phyloP scores from a whole-genome alignment of 176 grass and related monocot genomes.

The Luzula sylvatica region DNA sequence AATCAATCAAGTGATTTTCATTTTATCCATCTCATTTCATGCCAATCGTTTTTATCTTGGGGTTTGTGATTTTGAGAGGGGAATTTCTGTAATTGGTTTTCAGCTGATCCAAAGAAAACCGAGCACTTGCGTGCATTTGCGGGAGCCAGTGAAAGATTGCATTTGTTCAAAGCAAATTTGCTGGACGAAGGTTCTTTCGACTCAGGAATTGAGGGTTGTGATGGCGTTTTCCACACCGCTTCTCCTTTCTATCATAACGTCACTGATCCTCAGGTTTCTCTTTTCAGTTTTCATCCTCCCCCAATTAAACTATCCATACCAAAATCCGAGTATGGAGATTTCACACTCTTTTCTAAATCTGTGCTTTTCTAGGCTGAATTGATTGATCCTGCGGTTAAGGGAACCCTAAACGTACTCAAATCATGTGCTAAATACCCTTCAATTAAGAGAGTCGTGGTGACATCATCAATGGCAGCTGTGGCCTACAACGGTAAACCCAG shows the following conservation, averaged over 20 bases:
- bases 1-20: background rate
- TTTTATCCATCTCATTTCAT: no score
- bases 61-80: background rate
- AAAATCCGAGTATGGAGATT: no score
- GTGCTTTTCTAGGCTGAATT: constrained; percentile 8
- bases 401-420: constrained; percentile 28
- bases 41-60: no score
- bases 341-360: no score
- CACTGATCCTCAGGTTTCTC: constrained; percentile 21
- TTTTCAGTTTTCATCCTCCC: background rate
- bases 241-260: constrained; percentile 7
- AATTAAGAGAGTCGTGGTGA: constrained; percentile 24
- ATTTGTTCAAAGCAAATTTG: constrained; percentile 22
- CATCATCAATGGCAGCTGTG: constrained; percentile 33
- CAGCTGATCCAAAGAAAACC: constrained; percentile 27
- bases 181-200: constrained; percentile 23
- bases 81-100: constrained; percentile 2
- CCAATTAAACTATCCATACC: background rate
- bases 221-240: constrained; percentile 31
- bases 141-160: constrained; percentile 21
- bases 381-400: constrained; percentile 28
- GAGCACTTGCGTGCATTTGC: constrained; percentile 20
- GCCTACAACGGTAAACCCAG: background rate
- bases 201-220: constrained; percentile 19
- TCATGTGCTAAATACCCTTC: constrained; percentile 26